Base-by-base conservation (phyloP, 2,329 filamentous ascomycete genomes). In the Onygena corvina region DNA sequence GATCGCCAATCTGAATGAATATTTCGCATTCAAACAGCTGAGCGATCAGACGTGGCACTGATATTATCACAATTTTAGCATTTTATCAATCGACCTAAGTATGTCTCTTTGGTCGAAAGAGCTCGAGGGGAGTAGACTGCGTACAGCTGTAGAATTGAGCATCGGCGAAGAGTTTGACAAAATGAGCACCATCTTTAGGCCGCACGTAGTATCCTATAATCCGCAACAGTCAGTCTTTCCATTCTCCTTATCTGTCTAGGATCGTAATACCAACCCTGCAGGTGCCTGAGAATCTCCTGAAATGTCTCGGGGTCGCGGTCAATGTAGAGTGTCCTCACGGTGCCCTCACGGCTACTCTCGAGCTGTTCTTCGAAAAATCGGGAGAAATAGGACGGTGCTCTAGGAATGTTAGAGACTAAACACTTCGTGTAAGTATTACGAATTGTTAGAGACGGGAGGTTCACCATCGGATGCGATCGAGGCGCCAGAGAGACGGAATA, bases 331-430 rank as follows among this genome's bases (percentile, higher is more conserved):
- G 90, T 94, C 56, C 84, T 81, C 51, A 94, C 67, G 35, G 67
- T 67, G 49, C 76, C 76, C 50, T 75, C 75, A 42, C 76, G 73
- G 52, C 80, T 75, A 45, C 76, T 81, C 57, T 73, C 69, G 34
- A 95, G 68, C 68, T 95, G 89, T 59, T 86, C 85, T 57, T 81
- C 76, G 66, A 96, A 96, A 71, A 92, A 95, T 58, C 87, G 83
- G 16, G 90, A 94, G 69, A 96, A 95, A 67, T 95, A 95, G 46
- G 89, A 95, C 51, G 90, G 90, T 60, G 88, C 90, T 94, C 69
- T 72, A 71, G 63, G 65, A 68, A 61, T 70, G 62, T 79, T 66
- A 79, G 72, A 60, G 54, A 60, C 33, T n/a, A 34, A 51, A 12
- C 42, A 35, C 7, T 6, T 12, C 31, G 12, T 20, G 31, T 18